Evolutionary conservation across 257 asterid species (phyloP), one percentile per base, ranked within the genome.

Genomic region (Echites panduratus): DNA sequence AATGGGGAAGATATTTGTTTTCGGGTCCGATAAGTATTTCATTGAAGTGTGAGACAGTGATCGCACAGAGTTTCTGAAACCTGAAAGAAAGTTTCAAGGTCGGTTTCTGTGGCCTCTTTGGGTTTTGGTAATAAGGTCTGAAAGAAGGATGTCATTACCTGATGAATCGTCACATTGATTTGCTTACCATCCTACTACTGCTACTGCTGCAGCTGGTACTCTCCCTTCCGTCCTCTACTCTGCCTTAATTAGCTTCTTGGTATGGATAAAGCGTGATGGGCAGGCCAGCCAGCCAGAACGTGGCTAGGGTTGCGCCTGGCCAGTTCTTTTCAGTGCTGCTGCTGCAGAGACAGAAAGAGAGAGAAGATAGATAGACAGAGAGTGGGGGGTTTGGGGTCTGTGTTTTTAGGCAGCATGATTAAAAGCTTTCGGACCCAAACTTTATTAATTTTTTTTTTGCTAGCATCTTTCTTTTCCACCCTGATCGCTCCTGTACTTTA

Each of bases 401-500:
- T n/a, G n/a, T n/a, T n/a, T n/a, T n/a, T n/a, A n/a, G n/a, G n/a
- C n/a, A n/a, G n/a, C 68, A 73, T 40, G 67, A 71, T 20, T 27
- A 22, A 66, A 68, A 26, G 47, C 64, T 78, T 68, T 59, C 67
- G 35, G 62, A 73, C 40, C 47, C 5, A 4, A 26, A 16, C 61
- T 61, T 53, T 47, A n/a, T n/a, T n/a, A n/a, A n/a, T n/a, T n/a
- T n/a, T n/a, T 45, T 27, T 66, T 20, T 29, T 1, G 38, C 64
- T 54, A 43, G 58, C 44, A 12, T 26, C 70, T 72, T 3, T 59
- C 40, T 61, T 50, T 50, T 16, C 50, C 75, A 9, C 29, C 66
- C 71, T 79, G 67, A 66, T 66, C 48, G 12, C 29, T 44, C 24
- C 73, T 68, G 78, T 73, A 76, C 67, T 80, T 54, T 69, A 67